phyloP scores from a whole-genome alignment of 2,329 filamentous ascomycete genomes.

The Epichloe sylvatica region DNA sequence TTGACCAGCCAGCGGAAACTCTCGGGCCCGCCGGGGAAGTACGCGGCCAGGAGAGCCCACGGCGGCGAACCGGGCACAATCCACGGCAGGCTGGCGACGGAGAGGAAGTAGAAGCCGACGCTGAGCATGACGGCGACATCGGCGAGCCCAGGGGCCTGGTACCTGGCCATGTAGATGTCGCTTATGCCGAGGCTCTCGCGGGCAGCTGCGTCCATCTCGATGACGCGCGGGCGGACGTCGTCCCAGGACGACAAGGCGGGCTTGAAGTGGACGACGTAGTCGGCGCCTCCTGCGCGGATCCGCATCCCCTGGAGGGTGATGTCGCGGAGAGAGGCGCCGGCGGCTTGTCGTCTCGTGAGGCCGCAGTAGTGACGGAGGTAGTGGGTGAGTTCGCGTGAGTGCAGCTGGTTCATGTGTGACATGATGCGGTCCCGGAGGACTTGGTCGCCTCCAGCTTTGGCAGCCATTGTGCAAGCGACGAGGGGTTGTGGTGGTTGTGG shows the following conservation, averaged over 20 bases:
- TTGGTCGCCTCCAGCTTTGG: slow-evolving; percentile 12
- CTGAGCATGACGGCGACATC: slow-evolving; percentile 41
- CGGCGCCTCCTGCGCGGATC: slow-evolving; percentile 32
- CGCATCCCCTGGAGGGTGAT: slow-evolving; percentile 52
- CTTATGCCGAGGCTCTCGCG: slow-evolving; percentile 46
- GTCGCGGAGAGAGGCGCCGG: slow-evolving; percentile 45
- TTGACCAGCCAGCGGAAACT: slow-evolving; percentile 47
- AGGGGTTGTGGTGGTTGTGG: background rate
- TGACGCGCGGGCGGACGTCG: slow-evolving; percentile 55
- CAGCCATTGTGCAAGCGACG: slow-evolving; percentile 8
- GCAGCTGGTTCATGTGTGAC: slow-evolving; percentile 77
- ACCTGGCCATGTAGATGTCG: slow-evolving; percentile 29
- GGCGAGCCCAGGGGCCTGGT: slow-evolving; percentile 25
- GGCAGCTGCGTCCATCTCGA: slow-evolving; percentile 51
- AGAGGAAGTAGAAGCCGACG: slow-evolving; percentile 40
- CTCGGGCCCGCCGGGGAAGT: slow-evolving; percentile 43
- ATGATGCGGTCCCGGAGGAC: slow-evolving; percentile 32
- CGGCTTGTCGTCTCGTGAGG: slow-evolving; percentile 36
- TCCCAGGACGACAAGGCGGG: slow-evolving; percentile 57
- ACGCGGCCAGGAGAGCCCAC: slow-evolving; percentile 34
- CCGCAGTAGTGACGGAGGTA: slow-evolving; percentile 63
- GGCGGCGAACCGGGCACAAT: slow-evolving; percentile 37
- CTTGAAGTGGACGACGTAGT: slow-evolving; percentile 45
- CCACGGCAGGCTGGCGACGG: slow-evolving; percentile 32
- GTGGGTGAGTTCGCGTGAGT: slow-evolving; percentile 56